Conservation (phyloP, 2,329 filamentous ascomycete species). For the Trichophyton rubrum region DNA sequence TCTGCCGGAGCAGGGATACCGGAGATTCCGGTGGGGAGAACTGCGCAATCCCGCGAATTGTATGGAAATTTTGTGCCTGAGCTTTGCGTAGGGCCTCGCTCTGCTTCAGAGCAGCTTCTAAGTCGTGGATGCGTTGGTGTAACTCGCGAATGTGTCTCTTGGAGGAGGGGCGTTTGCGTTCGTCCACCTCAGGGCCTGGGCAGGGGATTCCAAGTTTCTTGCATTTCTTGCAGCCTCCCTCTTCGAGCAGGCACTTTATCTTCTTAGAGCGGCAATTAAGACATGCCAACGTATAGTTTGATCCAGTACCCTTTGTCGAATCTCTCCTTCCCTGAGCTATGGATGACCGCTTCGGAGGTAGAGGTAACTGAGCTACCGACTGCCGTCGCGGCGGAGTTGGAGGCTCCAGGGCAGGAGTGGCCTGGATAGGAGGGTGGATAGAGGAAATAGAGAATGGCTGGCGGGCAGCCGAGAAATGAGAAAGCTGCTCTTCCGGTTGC, state of each 20-base stretch:
- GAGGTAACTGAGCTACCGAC: not conserved
- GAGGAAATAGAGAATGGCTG: not conserved
- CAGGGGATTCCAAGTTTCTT: constrained; percentile 8
- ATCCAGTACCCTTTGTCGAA: not conserved
- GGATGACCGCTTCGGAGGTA: not conserved
- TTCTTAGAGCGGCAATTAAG: constrained; percentile 9
- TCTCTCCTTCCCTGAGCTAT: not conserved
- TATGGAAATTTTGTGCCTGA: not conserved
- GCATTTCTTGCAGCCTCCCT: constrained; percentile 10
- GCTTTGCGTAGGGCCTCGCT: constrained; percentile 2
- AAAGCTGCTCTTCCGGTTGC: not conserved
- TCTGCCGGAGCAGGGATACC: not conserved
- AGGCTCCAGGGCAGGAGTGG: not conserved
- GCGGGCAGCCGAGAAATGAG: not conserved
- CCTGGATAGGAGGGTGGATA: not conserved
- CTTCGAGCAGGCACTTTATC: constrained; percentile 8
- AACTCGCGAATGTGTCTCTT: constrained; percentile 13
- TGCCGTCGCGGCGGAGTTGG: not conserved
- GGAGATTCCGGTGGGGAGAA: constrained; percentile 5
- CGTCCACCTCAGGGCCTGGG: constrained; percentile 8
- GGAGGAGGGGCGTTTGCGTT: constrained; percentile 11
- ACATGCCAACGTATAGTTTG: constrained; percentile 5
- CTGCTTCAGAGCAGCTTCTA: constrained; percentile 10
- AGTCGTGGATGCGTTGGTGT: constrained; percentile 9
- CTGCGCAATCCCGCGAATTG: constrained; percentile 6